Base-by-base conservation (phyloP, 345 rosid species). In the Populus davidiana region DNA sequence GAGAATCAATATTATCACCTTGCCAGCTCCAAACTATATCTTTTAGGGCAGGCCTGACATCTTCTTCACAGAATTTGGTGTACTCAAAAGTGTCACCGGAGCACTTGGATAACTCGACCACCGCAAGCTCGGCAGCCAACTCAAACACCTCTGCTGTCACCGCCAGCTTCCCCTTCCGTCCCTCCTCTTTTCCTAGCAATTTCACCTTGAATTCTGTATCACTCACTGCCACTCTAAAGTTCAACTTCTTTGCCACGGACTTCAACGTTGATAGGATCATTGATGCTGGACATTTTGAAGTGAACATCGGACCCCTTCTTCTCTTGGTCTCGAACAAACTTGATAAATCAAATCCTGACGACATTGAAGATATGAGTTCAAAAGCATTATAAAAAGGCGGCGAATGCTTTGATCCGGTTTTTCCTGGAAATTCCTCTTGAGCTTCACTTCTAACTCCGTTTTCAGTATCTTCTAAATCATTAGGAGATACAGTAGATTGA, bases 21-120 rank as follows among this genome's bases (percentile, higher is more conserved):
- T 86, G 86, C 89, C 89, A 86, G 23, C 76, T 74, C 89, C 89
- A 86, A 8, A 86, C 87, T 11, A 84, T 81, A 73, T 86, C 89
- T 54, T 84, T 82, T 5, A 86, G 83, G 1, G 87, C 86, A 29
- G 89, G 89, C 64, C 83, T 84, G 6, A 81, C 81, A n/a, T 82
- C 84, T 41, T 86, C 84, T 41, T 84, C 86, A 23, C 85, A 86
- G 29, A 84, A 84, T 77, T 78, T 84, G 67, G 70, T 69, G 76
- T 84, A 84, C 81, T 86, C 89, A 2, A 84, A 71, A 21, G 89
- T 86, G 80, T 86, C 89, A 1, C 89, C 89, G 5, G 87, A 41
- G 1, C 52, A 75, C 71, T 80, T 82, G 12, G 85, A 81, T 77
- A 86, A 77, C 80, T 84, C 74, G 29, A 77, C 79, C 69, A 77